A percentile compares a stretch with the other conserved stretches of the same genome.
Evolutionary conservation across 208 protist species (phyloP).

Genomic region (Trichomonas gallinae): DNA sequence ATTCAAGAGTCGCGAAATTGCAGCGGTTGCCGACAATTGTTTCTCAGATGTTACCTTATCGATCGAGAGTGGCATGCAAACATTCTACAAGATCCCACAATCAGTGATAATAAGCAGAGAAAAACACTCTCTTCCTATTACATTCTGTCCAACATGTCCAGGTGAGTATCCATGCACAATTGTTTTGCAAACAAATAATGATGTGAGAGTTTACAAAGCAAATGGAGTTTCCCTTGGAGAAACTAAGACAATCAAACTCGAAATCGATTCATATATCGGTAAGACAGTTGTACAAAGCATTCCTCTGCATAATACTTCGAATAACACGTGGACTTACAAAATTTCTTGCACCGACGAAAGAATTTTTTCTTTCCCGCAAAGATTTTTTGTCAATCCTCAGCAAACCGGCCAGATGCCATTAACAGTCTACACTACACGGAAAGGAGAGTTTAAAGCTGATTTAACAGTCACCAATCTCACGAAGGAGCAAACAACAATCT

Average conservation of each 20-base stretch:
- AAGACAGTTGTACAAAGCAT: background rate
- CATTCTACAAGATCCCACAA: background rate
- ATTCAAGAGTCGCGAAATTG: background rate
- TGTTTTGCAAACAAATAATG: background rate
- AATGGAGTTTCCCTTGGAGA: background rate
- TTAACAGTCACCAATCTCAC: background rate
- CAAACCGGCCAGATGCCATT: background rate
- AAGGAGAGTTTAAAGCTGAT: background rate
- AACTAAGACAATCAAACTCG: background rate
- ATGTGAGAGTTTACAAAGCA: background rate
- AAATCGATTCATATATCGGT: background rate
- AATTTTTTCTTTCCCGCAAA: background rate
- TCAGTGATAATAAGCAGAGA: background rate
- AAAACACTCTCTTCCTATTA: background rate
- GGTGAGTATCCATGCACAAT: slow-evolving; percentile 16
- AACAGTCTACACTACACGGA: background rate
- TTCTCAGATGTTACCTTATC: background rate
- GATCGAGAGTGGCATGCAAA: background rate
- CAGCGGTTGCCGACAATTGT: background rate
- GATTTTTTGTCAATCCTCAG: background rate
- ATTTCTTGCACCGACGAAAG: background rate
- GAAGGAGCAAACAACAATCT: background rate
- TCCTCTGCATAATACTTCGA: background rate
- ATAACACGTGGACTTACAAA: background rate
- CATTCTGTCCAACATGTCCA: background rate